A percentile compares a stretch with the other conserved stretches of the same genome.
phyloP scores from a whole-genome alignment of 1,139 yeast genomes.

The Geotrichum restrictum region DNA sequence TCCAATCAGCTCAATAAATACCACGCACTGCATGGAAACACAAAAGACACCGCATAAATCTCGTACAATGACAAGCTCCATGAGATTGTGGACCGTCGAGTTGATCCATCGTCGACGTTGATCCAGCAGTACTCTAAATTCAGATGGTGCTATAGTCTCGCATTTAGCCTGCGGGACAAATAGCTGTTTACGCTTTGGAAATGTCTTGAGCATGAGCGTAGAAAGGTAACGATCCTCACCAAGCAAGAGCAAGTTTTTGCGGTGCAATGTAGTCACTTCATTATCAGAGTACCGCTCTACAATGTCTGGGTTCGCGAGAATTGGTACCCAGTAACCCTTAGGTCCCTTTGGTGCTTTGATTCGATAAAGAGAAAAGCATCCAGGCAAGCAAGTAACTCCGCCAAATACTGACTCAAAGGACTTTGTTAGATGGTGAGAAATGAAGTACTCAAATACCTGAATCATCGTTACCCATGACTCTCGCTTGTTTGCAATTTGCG shows the following conservation, averaged over 20 bases:
- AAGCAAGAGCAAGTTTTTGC: conserved; percentile 36
- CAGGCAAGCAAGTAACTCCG: conserved; percentile 40
- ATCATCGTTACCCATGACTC: conserved; percentile 40
- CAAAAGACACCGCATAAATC: conserved; percentile 41
- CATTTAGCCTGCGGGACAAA: conserved; percentile 39
- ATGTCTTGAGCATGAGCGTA: conserved; percentile 38
- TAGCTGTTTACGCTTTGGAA: conserved; percentile 37
- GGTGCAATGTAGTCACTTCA: conserved; percentile 37
- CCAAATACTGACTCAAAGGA: conserved; percentile 41
- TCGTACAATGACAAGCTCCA: conserved; percentile 36
- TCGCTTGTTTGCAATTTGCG: conserved; percentile 36
- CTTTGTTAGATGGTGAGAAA: conserved; percentile 39
- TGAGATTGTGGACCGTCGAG: conserved; percentile 39
- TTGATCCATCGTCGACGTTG: conserved; percentile 43
- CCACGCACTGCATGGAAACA: conserved; percentile 40
- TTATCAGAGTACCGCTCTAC: conserved; percentile 37
- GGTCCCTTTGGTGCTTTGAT: conserved; percentile 51
- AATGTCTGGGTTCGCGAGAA: conserved; percentile 37
- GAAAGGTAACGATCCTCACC: conserved; percentile 41
- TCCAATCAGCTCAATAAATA: conserved; percentile 37
- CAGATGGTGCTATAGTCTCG: conserved; percentile 36
- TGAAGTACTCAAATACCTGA: conserved; percentile 40
- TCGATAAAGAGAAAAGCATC: conserved; percentile 40
- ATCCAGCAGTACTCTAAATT: conserved; percentile 35
- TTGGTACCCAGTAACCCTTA: conserved; percentile 71